Percentiles rank a stretch among this genome's conserved stretches.
These are phyloP conservation scores for Cordyceps pruinosa DNA, from an alignment of 2,329 filamentous ascomycete species.

Conservation along the genomic window DNA sequence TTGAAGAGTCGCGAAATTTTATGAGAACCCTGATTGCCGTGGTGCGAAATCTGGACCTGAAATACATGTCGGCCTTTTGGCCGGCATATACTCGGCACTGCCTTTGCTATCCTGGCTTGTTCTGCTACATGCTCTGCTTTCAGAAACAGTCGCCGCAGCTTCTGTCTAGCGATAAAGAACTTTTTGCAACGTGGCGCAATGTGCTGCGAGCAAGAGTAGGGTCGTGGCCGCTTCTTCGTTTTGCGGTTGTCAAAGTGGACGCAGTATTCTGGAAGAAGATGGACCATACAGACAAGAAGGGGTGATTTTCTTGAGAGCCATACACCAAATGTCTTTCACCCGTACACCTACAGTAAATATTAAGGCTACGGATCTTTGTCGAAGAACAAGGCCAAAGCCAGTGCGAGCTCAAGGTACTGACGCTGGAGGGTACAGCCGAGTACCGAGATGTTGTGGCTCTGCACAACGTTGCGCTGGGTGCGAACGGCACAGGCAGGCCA, in stretches of 20 bases:
- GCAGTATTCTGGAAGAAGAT: constrained; percentile 19
- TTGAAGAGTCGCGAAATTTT: constrained; percentile 15
- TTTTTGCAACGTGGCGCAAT: constrained; percentile 16
- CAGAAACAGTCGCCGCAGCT: constrained; percentile 13
- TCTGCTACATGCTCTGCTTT: constrained; percentile 17
- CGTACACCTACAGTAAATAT: too few species aligned
- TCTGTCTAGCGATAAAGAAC: constrained; percentile 7
- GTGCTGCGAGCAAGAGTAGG: constrained; percentile 16
- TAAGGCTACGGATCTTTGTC: too few species aligned
- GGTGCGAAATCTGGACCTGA: constrained; percentile 14
- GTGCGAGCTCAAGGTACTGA: too few species aligned
- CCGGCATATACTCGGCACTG: constrained; percentile 17
- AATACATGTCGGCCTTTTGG: constrained; percentile 18
- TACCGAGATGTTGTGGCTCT: background rate
- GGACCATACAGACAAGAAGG: background rate
- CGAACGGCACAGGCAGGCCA: too few species aligned
- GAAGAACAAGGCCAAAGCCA: too few species aligned
- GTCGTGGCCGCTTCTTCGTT: constrained; percentile 18
- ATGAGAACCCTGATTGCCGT: constrained; percentile 15
- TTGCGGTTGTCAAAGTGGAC: constrained; percentile 19
- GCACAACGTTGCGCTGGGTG: background rate
- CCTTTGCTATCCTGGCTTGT: constrained; percentile 16
- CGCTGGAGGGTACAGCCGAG: too few species aligned
- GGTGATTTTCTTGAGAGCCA: background rate
- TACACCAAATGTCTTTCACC: too few species aligned